phyloP scores from a whole-genome alignment of 306 rosid species.

The Gastrolobium bilobum region DNA sequence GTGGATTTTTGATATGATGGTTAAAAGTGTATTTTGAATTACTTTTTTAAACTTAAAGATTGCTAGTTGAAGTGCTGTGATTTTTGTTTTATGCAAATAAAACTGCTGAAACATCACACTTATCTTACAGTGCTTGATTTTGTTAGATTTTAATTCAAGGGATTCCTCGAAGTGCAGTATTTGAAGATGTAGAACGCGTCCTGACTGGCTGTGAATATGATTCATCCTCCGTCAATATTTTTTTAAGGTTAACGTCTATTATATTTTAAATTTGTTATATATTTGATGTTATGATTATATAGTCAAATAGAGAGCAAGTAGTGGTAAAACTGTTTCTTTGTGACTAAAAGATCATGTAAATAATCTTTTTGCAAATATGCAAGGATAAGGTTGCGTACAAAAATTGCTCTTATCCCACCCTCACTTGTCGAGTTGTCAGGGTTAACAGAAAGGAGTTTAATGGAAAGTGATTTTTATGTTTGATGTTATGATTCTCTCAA shows the following conservation, averaged over 20 bases:
- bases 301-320: too few species aligned
- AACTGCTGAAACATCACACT: slow-evolving; percentile 17
- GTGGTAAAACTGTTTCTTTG: too few species aligned
- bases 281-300: background rate
- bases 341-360: too few species aligned
- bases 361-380: too few species aligned
- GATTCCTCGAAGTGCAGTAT: slow-evolving; percentile 48
- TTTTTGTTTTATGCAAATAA: slow-evolving; percentile 9
- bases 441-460: too few species aligned
- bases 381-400: too few species aligned
- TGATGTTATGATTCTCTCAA: slow-evolving; percentile 33
- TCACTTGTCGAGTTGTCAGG: too few species aligned
- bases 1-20: slow-evolving; percentile 23
- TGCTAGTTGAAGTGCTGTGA: slow-evolving; percentile 36
- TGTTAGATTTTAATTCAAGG: slow-evolving; percentile 80
- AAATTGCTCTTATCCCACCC: too few species aligned
- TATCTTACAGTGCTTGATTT: slow-evolving; percentile 41
- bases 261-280: background rate
- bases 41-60: slow-evolving; percentile 14
- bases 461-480: background rate
- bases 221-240: slow-evolving; percentile 57
- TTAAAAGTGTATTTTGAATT: background rate
- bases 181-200: slow-evolving; percentile 67
- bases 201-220: slow-evolving; percentile 68
- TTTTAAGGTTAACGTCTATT: slow-evolving; percentile 58